Evolutionary conservation across 306 rosid genomes (phyloP).

Genomic region (Prunus mongolica): DNA sequence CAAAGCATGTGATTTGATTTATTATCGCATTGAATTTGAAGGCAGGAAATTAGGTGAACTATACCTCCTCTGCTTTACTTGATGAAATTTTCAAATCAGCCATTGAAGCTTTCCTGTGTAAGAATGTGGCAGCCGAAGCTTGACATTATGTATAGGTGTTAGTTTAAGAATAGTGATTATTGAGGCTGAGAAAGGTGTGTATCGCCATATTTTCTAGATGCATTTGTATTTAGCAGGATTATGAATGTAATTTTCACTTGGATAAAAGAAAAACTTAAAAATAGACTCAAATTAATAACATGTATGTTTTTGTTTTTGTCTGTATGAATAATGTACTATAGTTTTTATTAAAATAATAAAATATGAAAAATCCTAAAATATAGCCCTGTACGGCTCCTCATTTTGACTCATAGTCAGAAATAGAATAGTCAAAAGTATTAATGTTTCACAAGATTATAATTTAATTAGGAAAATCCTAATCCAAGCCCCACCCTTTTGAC

Average conservation of each 20-base stretch:
- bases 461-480: background rate
- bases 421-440: background rate
- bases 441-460: background rate
- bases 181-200: too few relatives aligned
- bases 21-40: background rate
- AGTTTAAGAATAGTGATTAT: background rate
- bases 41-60: background rate
- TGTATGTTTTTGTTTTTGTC: too few relatives aligned
- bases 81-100: background rate
- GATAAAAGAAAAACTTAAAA: too few relatives aligned
- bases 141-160: background rate
- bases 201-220: too few relatives aligned
- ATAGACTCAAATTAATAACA: too few relatives aligned
- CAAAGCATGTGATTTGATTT: background rate
- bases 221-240: too few relatives aligned
- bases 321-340: too few relatives aligned
- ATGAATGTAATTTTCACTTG: too few relatives aligned
- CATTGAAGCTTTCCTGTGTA: background rate
- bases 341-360: too few relatives aligned
- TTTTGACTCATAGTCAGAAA: background rate
- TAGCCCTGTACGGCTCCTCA: too few relatives aligned
- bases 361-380: too few relatives aligned
- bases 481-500: background rate
- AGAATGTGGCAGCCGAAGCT: background rate
- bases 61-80: background rate